A percentile compares a stretch with the other conserved stretches of the same genome.
These are phyloP conservation scores for Candida ipomoeae DNA, from an alignment of 805 yeast species.

Conservation along the genomic window DNA sequence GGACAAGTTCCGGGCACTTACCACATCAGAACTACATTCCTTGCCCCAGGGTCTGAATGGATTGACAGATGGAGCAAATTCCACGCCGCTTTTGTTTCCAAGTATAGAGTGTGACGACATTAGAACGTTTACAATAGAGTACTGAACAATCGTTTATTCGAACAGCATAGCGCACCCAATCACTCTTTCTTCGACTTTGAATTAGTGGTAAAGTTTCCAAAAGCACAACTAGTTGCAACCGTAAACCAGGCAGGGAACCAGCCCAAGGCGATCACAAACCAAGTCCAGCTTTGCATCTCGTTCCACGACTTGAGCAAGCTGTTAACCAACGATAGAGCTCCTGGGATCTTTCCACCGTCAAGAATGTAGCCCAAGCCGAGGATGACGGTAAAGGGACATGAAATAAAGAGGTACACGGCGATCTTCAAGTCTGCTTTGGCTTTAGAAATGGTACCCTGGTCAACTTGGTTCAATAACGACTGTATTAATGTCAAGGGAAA, in stretches of 20 bases:
- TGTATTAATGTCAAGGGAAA: constrained; percentile 69
- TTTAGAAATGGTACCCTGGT: constrained; percentile 4
- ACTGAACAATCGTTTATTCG: not conserved
- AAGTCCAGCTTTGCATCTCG: constrained; percentile 77
- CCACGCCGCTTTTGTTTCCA: constrained; percentile 66
- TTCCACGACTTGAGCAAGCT: constrained; percentile 62
- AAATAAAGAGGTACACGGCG: constrained; percentile 32
- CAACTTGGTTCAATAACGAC: constrained; percentile 22
- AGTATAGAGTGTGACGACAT: constrained; percentile 33
- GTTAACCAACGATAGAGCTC: constrained; percentile 39
- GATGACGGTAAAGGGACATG: constrained; percentile 49
- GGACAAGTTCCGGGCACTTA: constrained; percentile 88
- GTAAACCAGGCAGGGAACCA: constrained; percentile 83
- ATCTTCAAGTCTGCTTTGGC: constrained; percentile 24
- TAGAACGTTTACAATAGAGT: not conserved
- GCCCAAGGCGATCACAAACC: constrained; percentile 66
- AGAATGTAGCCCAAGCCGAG: constrained; percentile 25
- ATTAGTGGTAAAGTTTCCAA: constrained; percentile 25
- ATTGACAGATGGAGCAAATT: constrained; percentile 72
- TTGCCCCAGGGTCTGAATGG: constrained; percentile 94
- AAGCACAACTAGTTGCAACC: constrained; percentile 24
- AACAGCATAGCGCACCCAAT: not conserved
- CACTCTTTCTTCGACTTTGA: not conserved
- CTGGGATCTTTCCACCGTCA: constrained; percentile 23
- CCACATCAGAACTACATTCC: constrained; percentile 93